phyloP scores from a whole-genome alignment of 2,329 filamentous ascomycete species.

The Aspergillus sp. region DNA sequence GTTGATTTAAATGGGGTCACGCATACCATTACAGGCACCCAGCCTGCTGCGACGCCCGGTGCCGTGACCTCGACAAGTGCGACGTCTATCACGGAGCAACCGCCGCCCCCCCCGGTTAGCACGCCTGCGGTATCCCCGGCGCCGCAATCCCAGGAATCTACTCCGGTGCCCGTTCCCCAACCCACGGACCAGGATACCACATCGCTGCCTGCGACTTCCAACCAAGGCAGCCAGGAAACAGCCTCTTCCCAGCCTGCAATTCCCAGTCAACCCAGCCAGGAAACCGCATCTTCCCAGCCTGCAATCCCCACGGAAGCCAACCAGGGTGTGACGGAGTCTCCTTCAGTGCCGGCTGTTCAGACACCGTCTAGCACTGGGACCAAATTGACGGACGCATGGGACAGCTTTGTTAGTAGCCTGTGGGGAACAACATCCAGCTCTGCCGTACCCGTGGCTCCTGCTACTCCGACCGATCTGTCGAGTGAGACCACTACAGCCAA shows the following conservation, averaged over 20 bases:
- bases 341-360: neutral
- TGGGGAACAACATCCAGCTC: neutral
- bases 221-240: no score
- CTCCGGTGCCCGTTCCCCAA: neutral
- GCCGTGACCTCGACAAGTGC: slow-evolving; percentile 15
- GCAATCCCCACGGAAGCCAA: no score
- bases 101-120: neutral
- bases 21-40: slow-evolving; percentile 20
- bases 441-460: neutral
- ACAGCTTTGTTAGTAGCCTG: neutral
- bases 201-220: neutral
- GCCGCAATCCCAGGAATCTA: neutral
- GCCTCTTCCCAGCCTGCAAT: no score
- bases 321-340: neutral
- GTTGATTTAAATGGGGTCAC: slow-evolving; percentile 24
- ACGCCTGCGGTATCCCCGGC: neutral
- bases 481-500: neutral
- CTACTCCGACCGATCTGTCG: neutral
- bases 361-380: neutral
- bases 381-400: neutral
- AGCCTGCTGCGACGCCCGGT: slow-evolving; percentile 9
- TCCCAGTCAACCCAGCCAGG: no score
- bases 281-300: no score
- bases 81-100: slow-evolving; percentile 3
- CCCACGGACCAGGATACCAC: neutral